phyloP scores from a whole-genome alignment of 1,284 basidiomycete genomes.

The Thelephora terrestris region DNA sequence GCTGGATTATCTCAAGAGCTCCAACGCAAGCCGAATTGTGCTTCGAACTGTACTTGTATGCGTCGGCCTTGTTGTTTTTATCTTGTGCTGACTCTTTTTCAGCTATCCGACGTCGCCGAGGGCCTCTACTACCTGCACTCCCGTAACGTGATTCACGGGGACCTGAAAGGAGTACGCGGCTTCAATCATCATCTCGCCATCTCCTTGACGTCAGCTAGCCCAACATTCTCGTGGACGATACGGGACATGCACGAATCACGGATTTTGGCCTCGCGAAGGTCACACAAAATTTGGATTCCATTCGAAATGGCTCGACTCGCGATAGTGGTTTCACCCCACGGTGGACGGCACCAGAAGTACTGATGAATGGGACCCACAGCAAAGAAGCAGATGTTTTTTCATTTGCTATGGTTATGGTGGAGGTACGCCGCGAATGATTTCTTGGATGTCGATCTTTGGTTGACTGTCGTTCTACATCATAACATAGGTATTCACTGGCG shows the following conservation, averaged over 20 bases:
- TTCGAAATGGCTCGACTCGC: neutral
- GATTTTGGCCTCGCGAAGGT: slow-evolving; percentile 2
- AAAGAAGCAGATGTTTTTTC: neutral
- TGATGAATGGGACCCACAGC: neutral
- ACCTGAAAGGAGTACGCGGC: slow-evolving; percentile 41
- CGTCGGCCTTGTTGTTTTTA: no score
- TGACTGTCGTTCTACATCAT: neutral
- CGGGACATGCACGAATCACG: neutral
- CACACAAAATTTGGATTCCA: neutral
- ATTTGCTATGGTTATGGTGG: neutral
- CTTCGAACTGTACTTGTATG: no score
- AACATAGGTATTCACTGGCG: no score
- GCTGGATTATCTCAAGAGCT: no score
- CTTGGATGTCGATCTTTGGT: no score
- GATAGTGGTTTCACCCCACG: neutral
- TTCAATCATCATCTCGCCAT: no score
- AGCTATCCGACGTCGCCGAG: neutral
- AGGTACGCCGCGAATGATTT: neutral
- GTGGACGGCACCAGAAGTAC: neutral
- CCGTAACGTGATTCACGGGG: no score
- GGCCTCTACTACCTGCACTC: neutral
- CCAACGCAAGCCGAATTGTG: no score
- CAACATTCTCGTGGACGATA: neutral
- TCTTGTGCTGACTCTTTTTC: neutral
- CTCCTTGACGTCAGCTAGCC: neutral